A percentile compares a stretch with the other conserved stretches of the same genome.
These are phyloP conservation scores for Epichloe elymi DNA, from an alignment of 2,329 filamentous ascomycete species.

Conservation along the genomic window DNA sequence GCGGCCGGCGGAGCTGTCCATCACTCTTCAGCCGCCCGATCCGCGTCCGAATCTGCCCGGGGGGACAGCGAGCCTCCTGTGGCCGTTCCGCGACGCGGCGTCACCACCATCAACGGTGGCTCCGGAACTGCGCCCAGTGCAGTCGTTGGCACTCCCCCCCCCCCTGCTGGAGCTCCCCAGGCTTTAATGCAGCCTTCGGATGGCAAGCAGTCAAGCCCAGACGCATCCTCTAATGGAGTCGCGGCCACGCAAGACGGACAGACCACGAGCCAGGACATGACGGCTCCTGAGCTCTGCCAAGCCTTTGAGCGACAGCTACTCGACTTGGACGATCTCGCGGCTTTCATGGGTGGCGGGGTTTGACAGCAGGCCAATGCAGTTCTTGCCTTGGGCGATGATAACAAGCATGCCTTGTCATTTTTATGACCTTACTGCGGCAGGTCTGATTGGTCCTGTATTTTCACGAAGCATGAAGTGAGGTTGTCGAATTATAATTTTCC, in stretches of 20 bases:
- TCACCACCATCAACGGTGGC: constrained; percentile 46
- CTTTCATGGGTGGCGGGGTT: constrained; percentile 50
- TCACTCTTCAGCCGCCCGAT: constrained; percentile 20
- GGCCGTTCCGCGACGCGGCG: constrained; percentile 34
- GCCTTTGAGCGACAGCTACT: constrained; percentile 48
- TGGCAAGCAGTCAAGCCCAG: constrained; percentile 24
- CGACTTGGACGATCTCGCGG: constrained; percentile 47
- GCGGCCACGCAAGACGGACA: constrained; percentile 19
- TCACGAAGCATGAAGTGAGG: background rate
- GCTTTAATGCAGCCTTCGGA: constrained; percentile 16
- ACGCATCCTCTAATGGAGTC: constrained; percentile 18
- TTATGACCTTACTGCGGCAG: too few relatives aligned
- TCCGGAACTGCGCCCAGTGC: constrained; percentile 36
- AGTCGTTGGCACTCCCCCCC: constrained; percentile 26
- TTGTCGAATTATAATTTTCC: background rate
- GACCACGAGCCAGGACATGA: constrained; percentile 38
- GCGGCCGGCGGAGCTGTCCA: constrained; percentile 13
- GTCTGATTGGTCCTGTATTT: background rate
- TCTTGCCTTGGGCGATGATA: too few relatives aligned
- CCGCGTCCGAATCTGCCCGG: constrained; percentile 28
- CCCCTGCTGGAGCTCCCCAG: constrained; percentile 16
- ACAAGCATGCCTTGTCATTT: too few relatives aligned
- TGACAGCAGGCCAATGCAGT: constrained; percentile 14
- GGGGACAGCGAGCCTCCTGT: constrained; percentile 40
- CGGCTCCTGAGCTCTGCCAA: constrained; percentile 41